A percentile compares a stretch with the other conserved stretches of the same genome.
These are phyloP conservation scores for Paratinospora sagittata DNA, from an alignment of 164 flowering plant genomes.

Conservation along the genomic window DNA sequence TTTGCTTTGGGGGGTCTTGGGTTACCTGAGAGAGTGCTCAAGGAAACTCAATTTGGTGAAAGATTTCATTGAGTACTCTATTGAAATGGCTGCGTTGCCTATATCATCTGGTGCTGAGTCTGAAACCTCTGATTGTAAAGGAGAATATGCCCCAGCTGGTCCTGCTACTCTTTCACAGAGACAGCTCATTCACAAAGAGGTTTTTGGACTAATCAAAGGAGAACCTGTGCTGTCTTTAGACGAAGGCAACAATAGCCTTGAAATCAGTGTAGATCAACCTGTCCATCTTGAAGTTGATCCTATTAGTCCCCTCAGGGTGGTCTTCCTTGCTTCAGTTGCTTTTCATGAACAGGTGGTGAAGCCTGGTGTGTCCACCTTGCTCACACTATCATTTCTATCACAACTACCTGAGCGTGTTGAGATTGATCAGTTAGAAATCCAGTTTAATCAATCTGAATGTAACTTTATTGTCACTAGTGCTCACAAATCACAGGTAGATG, in stretches of 20 bases:
- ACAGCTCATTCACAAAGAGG: conserved; percentile 64
- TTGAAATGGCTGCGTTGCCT: conserved; percentile 97
- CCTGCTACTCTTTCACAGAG: conserved; percentile 55
- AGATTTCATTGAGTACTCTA: conserved; percentile 82
- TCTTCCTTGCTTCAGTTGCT: conserved; percentile 82
- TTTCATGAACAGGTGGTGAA: conserved; percentile 87
- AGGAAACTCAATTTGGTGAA: conserved; percentile 44
- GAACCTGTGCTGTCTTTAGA: conserved; percentile 25
- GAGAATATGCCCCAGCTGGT: conserved; percentile 71
- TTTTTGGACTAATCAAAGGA: conserved; percentile 50
- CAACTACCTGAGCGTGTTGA: conserved; percentile 70
- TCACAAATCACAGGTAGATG: conserved; percentile 28
- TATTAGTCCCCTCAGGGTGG: conserved; percentile 85
- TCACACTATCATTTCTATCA: conserved; percentile 76
- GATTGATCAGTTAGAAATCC: conserved; percentile 75
- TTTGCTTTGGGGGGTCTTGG: conserved; percentile 85
- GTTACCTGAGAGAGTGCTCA: conserved; percentile 83
- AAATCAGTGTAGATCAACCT: conserved; percentile 40
- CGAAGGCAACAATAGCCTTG: conserved; percentile 25
- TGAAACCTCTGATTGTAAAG: conserved; percentile 23
- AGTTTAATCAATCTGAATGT: conserved; percentile 81
- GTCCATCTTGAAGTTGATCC: conserved; percentile 87
- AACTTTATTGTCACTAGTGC: conserved; percentile 59
- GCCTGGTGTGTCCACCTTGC: conserved; percentile 52
- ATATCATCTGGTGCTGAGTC: conserved; percentile 29